Base-by-base conservation (phyloP, 495 filamentous ascomycete species). In the Glarea lozoyensis region DNA sequence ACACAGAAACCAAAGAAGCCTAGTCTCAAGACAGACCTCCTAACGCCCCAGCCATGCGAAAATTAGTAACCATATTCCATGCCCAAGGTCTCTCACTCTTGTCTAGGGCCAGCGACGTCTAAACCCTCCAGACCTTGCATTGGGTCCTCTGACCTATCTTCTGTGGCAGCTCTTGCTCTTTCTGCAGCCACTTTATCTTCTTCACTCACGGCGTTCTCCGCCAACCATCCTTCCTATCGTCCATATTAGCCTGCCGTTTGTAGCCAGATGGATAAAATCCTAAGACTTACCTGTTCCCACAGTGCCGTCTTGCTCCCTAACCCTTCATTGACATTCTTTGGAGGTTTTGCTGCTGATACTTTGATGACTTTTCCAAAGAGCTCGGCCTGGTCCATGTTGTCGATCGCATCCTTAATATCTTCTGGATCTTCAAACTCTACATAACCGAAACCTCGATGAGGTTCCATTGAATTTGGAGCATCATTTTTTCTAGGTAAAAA, bases 301-400 rank as follows among this genome's bases (percentile, higher is more conserved):
- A 99, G 74, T 7, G 92, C 93, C n/a, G 83, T 94, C 67, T 87
- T 93, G 65, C 83, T 87, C 22, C 90, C 89, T 10, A 99, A 58
- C 11, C 88, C 85, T 54, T 90, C 84, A 40, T 83, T 84, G 37
- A 72, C 74, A 38, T 90, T 87, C 72, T 94, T 95, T 48, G 89
- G 88, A 19, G 88, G 79, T 63, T 95, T 99, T 20, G 93, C 92
- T 25, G 79, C 73, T 11, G 86, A 86, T 13, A 97, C 92, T 60
- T 85, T 94, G 61, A 99, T 81, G 2, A 92, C 84, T 22, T 85
- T 73, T 2, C 90, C 93, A 58, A 86, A 96, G n/a, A 99, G 71
- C 67, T 95, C 88, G 46, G 88, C 81, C 56, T 93, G 88, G 55
- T 99, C 86, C 93, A 97, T 96, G 62, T 99, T 99, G 70, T 97